Conservation (phyloP, 2,329 filamentous ascomycete genomes). For the Colletotrichum sp. region DNA sequence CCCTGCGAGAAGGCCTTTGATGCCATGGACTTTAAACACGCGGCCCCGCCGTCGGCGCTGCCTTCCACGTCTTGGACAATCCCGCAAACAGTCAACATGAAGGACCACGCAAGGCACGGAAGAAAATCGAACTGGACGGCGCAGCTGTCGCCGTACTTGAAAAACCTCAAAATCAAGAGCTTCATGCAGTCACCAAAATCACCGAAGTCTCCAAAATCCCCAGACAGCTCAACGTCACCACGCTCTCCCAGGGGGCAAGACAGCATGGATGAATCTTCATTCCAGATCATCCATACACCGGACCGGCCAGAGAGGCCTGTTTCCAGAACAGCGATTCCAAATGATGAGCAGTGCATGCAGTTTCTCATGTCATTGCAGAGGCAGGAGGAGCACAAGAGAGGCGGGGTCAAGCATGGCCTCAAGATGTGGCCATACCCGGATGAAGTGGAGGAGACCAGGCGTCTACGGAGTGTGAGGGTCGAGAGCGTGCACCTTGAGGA, state of each 20-base stretch:
- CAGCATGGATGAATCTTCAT: neutral
- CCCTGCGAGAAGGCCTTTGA: neutral
- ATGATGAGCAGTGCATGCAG: constrained; percentile 23
- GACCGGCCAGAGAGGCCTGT: constrained; percentile 19
- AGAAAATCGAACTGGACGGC: constrained; percentile 16
- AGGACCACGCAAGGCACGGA: constrained; percentile 14
- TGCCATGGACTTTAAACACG: constrained; percentile 18
- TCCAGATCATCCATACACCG: constrained; percentile 18
- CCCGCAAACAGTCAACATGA: constrained; percentile 19
- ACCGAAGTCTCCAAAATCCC: neutral
- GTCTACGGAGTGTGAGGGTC: neutral
- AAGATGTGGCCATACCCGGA: constrained; percentile 12
- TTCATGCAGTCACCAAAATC: constrained; percentile 2
- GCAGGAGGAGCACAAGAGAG: constrained; percentile 14
- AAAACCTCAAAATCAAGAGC: constrained; percentile 8
- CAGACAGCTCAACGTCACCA: neutral
- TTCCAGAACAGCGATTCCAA: constrained; percentile 16
- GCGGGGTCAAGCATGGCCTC: neutral
- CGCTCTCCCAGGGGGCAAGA: neutral
- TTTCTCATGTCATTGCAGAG: constrained; percentile 20
- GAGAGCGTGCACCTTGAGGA: constrained; percentile 18
- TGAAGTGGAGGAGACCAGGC: constrained; percentile 1
- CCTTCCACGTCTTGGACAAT: constrained; percentile 8
- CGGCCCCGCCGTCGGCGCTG: constrained; percentile 6
- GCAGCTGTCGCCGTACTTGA: constrained; percentile 14